These are phyloP conservation scores for Colletotrichum cordylinicola DNA, from an alignment of 2,329 filamentous ascomycete genomes.

Conservation along the genomic window DNA sequence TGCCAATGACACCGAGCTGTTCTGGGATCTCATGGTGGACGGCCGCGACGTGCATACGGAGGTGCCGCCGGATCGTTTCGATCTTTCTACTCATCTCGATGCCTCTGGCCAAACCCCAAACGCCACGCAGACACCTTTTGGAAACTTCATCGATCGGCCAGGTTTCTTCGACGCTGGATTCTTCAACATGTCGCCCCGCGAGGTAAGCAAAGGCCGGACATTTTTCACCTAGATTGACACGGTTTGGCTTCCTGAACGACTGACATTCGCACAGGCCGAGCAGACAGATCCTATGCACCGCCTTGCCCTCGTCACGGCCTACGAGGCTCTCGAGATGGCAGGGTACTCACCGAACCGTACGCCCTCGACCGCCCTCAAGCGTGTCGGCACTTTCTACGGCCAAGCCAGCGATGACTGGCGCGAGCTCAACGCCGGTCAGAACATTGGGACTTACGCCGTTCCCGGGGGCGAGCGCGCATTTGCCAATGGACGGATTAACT, in stretches of 20 bases:
- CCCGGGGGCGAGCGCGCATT: constrained; percentile 49
- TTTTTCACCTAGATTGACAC: no score
- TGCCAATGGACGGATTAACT: constrained; percentile 56
- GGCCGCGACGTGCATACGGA: not conserved
- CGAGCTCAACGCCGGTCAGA: constrained; percentile 74
- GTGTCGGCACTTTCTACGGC: constrained; percentile 77
- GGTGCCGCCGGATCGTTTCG: not conserved
- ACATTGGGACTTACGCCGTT: constrained; percentile 66
- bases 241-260: no score
- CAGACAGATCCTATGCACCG: not conserved
- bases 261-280: not conserved
- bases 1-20: not conserved
- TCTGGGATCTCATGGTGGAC: not conserved
- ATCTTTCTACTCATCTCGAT: not conserved
- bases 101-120: not conserved
- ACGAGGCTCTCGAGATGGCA: not conserved
- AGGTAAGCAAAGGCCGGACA: not conserved
- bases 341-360: not conserved
- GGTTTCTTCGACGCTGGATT: not conserved
- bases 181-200: not conserved
- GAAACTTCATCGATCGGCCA: not conserved
- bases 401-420: constrained; percentile 80
- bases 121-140: not conserved
- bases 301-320: not conserved
- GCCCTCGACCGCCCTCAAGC: constrained; percentile 30